Conservation (phyloP, 2,329 filamentous ascomycete genomes). For the Diaporthe destruens region DNA sequence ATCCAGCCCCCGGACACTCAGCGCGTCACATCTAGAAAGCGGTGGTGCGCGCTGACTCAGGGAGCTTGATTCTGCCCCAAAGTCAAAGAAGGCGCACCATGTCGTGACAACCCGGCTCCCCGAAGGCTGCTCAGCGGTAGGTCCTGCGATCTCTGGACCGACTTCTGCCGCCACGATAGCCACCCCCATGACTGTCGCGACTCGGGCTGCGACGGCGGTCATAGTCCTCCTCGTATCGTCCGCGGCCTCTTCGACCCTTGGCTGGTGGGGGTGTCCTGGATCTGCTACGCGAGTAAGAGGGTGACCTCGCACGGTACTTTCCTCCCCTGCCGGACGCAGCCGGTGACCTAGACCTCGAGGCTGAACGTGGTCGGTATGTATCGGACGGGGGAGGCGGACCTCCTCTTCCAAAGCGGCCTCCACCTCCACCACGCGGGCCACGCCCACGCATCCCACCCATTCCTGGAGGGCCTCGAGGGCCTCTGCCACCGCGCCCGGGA, state of each 20-base stretch:
- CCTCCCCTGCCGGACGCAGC: constrained; percentile 49
- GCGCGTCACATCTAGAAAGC: neutral
- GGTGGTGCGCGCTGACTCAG: neutral
- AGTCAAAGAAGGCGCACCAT: neutral
- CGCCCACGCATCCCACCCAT: constrained; percentile 52
- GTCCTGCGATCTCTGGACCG: constrained; percentile 55
- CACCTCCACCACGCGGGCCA: constrained; percentile 47
- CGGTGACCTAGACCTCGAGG: constrained; percentile 62
- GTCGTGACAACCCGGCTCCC: neutral
- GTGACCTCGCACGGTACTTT: constrained; percentile 61
- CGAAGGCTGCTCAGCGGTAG: constrained; percentile 47
- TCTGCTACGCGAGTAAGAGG: constrained; percentile 49
- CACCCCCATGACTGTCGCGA: constrained; percentile 59
- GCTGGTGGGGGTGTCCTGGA: constrained; percentile 49
- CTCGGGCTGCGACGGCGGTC: constrained; percentile 60
- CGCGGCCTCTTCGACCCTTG: constrained; percentile 50
- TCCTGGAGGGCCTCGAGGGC: constrained; percentile 51
- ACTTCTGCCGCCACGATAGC: constrained; percentile 52
- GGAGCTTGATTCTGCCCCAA: constrained; percentile 1
- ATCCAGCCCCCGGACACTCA: neutral
- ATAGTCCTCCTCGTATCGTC: constrained; percentile 51
- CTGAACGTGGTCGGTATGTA: constrained; percentile 72
- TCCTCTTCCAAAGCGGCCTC: constrained; percentile 54
- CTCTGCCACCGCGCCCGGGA: constrained; percentile 46
- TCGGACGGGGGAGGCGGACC: constrained; percentile 57